A percentile compares a stretch with the other conserved stretches of the same genome.
Evolutionary conservation across 305 asterid genomes (phyloP).

Genomic region (Fraxinus latifolia): DNA sequence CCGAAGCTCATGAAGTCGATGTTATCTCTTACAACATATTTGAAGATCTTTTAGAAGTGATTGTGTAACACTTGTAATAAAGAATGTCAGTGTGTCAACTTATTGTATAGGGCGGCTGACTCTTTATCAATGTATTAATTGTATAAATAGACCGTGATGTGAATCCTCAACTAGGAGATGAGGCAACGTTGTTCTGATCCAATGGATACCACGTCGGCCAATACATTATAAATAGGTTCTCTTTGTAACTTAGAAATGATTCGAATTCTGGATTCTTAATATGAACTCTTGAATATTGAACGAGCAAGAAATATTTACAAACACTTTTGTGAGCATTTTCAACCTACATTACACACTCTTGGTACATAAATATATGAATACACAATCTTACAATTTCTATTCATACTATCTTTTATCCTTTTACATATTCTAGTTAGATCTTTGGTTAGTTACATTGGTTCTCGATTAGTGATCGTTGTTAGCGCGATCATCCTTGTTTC

Average conservation of each 20-base stretch:
- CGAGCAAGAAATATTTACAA: neutral
- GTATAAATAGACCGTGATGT: neutral
- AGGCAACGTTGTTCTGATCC: neutral
- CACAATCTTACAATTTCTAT: too few species aligned
- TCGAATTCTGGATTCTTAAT: neutral
- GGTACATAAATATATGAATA: too few species aligned
- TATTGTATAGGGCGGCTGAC: neutral
- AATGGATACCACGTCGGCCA: neutral
- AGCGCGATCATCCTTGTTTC: too few species aligned
- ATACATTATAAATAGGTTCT: neutral
- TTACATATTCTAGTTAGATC: too few species aligned
- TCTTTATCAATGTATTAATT: too few species aligned
- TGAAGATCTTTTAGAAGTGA: too few species aligned
- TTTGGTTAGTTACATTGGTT: too few species aligned
- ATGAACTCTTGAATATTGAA: neutral
- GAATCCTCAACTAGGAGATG: neutral
- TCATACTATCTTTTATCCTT: too few species aligned
- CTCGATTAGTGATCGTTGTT: too few species aligned
- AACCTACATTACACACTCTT: too few species aligned
- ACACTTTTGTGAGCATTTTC: neutral
- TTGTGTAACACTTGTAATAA: neutral
- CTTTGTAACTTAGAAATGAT: neutral
- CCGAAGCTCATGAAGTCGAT: neutral
- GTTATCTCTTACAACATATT: neutral
- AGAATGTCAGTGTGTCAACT: neutral